Percentiles rank a stretch among this genome's conserved stretches.
Evolutionary conservation across 208 protist genomes (phyloP).

Genomic region (Hexamita inflata): DNA sequence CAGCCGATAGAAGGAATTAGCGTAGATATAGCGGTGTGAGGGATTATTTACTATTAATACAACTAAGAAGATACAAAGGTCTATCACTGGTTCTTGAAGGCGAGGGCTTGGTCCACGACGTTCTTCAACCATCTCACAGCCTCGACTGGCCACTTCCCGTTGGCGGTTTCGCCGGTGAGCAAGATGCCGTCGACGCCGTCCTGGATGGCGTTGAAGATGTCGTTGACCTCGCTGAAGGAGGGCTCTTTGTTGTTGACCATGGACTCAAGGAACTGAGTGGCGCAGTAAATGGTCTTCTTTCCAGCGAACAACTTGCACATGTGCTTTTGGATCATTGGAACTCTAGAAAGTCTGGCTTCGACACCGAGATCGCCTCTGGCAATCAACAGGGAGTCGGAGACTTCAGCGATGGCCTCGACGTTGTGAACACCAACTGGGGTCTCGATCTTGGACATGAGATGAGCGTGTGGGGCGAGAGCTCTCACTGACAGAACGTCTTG

Average conservation of each 20-base stretch:
- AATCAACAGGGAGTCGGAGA: constrained; percentile 45
- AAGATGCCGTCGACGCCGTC: constrained; percentile 34
- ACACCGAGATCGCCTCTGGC: constrained; percentile 46
- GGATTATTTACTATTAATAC: too few species aligned
- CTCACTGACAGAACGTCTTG: neutral
- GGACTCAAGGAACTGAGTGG: constrained; percentile 50
- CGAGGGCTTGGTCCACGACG: neutral
- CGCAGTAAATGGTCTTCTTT: constrained; percentile 37
- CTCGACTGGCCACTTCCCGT: neutral
- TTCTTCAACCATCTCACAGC: neutral
- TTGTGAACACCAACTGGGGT: constrained; percentile 43
- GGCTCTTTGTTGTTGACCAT: constrained; percentile 40
- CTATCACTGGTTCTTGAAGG: too few species aligned
- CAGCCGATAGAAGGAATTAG: too few species aligned
- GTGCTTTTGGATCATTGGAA: constrained; percentile 2
- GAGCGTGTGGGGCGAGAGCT: neutral
- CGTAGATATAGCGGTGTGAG: too few species aligned
- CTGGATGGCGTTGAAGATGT: constrained; percentile 40
- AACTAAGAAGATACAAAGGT: too few species aligned
- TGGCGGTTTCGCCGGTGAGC: constrained; percentile 4
- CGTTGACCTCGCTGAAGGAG: constrained; percentile 42
- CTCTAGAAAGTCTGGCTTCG: neutral
- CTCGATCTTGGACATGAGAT: constrained; percentile 51
- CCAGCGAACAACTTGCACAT: neutral
- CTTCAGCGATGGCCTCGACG: constrained; percentile 38